phyloP scores from a whole-genome alignment of 768 basidiomycete species.

The Lactarius hengduanensis region DNA sequence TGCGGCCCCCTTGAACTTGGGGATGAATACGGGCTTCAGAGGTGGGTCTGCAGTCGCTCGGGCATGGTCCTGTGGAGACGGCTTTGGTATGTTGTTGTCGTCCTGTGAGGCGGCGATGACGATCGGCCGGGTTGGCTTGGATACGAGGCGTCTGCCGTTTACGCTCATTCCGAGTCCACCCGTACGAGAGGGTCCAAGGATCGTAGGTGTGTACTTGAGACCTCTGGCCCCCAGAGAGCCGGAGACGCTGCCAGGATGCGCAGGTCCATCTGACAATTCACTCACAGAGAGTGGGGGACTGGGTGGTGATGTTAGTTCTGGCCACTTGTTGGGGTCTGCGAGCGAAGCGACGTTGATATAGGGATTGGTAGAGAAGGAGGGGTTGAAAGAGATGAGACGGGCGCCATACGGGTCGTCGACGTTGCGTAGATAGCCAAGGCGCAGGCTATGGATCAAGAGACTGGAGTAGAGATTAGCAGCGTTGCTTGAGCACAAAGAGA shows the following conservation, averaged over 20 bases:
- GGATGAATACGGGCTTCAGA: constrained; percentile 57
- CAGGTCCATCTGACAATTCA: constrained; percentile 48
- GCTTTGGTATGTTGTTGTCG: constrained; percentile 7
- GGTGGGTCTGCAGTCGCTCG: constrained; percentile 17
- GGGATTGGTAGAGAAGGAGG: constrained; percentile 74
- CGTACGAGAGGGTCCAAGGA: constrained; percentile 67
- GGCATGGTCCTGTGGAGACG: constrained; percentile 17
- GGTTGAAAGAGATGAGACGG: constrained; percentile 77
- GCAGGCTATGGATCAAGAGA: constrained; percentile 79
- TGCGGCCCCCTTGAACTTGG: constrained; percentile 79
- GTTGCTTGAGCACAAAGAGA: background rate
- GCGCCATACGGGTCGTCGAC: constrained; percentile 85
- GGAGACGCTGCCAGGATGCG: constrained; percentile 31
- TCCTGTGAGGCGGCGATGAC: constrained; percentile 11
- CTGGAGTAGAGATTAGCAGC: constrained; percentile 35
- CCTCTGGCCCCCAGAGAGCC: constrained; percentile 50
- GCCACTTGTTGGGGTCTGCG: constrained; percentile 79
- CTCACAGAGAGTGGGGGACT: constrained; percentile 75
- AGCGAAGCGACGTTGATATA: constrained; percentile 80
- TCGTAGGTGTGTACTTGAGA: constrained; percentile 85
- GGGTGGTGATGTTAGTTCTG: constrained; percentile 70
- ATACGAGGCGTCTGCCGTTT: constrained; percentile 40
- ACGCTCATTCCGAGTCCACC: constrained; percentile 80
- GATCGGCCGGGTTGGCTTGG: background rate
- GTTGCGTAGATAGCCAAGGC: constrained; percentile 83